phyloP scores from a whole-genome alignment of 306 rosid genomes.

The Comarum palustre region DNA sequence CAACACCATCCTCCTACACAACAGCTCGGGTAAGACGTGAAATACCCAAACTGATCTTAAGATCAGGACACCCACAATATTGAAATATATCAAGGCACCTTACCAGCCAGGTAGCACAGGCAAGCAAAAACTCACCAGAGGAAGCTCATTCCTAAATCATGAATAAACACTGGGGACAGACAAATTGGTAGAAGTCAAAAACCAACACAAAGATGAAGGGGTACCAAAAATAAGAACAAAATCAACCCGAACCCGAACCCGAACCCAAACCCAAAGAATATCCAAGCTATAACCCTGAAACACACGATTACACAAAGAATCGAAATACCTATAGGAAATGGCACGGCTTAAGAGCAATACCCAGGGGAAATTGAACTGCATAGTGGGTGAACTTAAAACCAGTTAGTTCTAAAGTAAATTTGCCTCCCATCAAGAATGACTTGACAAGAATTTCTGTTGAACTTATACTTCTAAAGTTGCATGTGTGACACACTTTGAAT shows the following conservation, averaged over 20 bases:
- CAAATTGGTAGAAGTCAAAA: not conserved
- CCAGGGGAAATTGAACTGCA: not conserved
- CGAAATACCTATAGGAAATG: not conserved
- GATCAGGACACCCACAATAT: not conserved
- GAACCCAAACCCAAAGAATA: not conserved
- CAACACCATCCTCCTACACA: not conserved
- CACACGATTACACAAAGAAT: not conserved
- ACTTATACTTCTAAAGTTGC: not conserved
- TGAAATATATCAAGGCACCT: not conserved
- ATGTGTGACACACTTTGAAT: not conserved
- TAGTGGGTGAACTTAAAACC: not conserved
- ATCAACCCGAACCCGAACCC: too few species aligned
- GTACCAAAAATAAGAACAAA: not conserved
- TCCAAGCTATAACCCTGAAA: not conserved
- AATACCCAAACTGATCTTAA: not conserved
- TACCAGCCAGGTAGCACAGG: slow-evolving; percentile 15
- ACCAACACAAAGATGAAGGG: not conserved
- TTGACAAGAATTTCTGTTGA: not conserved
- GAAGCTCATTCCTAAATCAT: slow-evolving; percentile 12
- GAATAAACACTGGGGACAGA: not conserved
- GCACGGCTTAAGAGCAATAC: not conserved
- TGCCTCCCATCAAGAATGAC: not conserved
- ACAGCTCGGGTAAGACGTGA: not conserved
- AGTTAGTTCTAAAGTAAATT: not conserved
- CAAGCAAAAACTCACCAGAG: not conserved